A percentile compares a stretch with the other conserved stretches of the same genome.
phyloP scores from a whole-genome alignment of 2,329 filamentous ascomycete genomes.

The Pestalotiopsis sp. region DNA sequence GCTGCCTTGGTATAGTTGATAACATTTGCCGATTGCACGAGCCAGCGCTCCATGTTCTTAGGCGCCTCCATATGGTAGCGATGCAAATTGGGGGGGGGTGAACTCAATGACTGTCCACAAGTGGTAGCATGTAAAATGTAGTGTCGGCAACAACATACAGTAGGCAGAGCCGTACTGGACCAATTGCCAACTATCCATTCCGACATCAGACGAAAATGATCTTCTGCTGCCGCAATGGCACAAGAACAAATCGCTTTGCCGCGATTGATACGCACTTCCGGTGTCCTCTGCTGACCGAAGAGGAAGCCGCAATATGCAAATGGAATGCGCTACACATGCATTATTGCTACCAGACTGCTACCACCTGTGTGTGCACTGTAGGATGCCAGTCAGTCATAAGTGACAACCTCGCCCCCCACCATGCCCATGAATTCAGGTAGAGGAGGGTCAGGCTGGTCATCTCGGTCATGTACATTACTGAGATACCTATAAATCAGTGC shows the following conservation, averaged over 20 bases:
- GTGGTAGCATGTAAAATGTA: neutral
- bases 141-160: neutral
- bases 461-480: no score
- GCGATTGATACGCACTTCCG: neutral
- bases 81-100: neutral
- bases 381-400: neutral
- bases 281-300: neutral
- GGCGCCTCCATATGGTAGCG: neutral
- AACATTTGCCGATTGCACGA: neutral
- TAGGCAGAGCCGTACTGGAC: neutral
- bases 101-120: neutral
- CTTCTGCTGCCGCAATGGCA: neutral
- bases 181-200: neutral
- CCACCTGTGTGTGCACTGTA: neutral
- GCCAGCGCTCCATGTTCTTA: neutral
- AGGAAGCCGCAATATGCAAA: constrained; percentile 5
- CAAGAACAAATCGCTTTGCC: neutral
- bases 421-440: neutral
- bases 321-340: neutral
- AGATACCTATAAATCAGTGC: neutral
- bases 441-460: no score
- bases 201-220: neutral
- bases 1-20: neutral
- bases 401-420: no score
- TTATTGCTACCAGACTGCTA: neutral